Conservation (phyloP, 495 filamentous ascomycete species). For the Penicillium nucicola region DNA sequence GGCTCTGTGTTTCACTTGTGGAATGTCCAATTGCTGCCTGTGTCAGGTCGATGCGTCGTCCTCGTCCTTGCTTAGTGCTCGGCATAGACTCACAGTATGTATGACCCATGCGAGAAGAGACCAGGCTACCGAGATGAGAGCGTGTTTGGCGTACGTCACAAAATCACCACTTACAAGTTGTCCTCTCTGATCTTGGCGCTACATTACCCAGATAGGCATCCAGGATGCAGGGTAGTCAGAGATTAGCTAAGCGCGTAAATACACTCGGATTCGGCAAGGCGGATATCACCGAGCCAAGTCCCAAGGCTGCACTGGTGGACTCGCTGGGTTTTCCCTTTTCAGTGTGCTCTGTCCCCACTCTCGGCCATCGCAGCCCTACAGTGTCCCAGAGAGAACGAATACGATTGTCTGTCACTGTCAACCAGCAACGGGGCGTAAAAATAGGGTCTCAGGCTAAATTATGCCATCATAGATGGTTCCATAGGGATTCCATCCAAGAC, state of each 20-base stretch:
- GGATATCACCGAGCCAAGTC: slow-evolving; percentile 3
- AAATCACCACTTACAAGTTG: too few species aligned
- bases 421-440: too few species aligned
- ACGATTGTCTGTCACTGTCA: not conserved
- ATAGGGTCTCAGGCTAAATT: too few species aligned
- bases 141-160: slow-evolving; percentile 1
- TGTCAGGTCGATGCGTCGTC: too few species aligned
- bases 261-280: not conserved
- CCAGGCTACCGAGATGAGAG: not conserved
- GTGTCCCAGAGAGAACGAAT: not conserved
- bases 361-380: not conserved
- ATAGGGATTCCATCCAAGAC: too few species aligned
- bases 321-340: slow-evolving; percentile 2
- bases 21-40: not conserved
- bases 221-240: too few species aligned
- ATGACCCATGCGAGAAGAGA: too few species aligned
- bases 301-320: not conserved
- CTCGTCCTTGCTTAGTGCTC: too few species aligned
- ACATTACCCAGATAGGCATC: too few species aligned
- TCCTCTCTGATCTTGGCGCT: too few species aligned
- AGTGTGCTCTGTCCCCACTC: slow-evolving; percentile 1
- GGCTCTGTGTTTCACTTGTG: not conserved
- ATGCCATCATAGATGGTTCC: too few species aligned
- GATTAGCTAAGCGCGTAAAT: not conserved
- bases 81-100: too few species aligned